phyloP scores from a whole-genome alignment of 805 yeast genomes.

The Komagataella mondaviorum region DNA sequence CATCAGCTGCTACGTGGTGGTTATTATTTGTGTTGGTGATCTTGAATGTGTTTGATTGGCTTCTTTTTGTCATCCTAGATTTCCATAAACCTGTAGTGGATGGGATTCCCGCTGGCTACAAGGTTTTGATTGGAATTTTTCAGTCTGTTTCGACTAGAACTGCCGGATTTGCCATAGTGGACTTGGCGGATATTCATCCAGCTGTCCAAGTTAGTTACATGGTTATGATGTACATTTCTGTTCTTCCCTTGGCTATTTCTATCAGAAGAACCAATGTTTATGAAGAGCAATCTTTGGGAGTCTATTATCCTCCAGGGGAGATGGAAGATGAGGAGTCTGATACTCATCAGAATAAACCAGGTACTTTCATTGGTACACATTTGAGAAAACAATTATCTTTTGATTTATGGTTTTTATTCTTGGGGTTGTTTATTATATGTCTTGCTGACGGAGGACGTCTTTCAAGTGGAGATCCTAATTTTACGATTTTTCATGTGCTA shows the following conservation, averaged over 20 bases:
- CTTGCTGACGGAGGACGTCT: conserved; percentile 69
- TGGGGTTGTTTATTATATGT: conserved; percentile 78
- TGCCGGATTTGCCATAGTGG: conserved; percentile 75
- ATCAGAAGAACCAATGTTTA: conserved; percentile 95
- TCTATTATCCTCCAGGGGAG: conserved; percentile 28
- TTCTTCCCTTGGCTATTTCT: conserved; percentile 89
- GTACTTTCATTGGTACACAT: conserved; percentile 69
- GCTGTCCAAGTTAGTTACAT: conserved; percentile 88
- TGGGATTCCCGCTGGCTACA: conserved; percentile 48
- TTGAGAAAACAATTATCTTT: conserved; percentile 84
- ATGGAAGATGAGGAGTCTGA: conserved; percentile 21
- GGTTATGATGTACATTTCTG: conserved; percentile 98
- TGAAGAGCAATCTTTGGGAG: conserved; percentile 94
- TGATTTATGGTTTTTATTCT: conserved; percentile 86
- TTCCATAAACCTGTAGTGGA: conserved; percentile 35
- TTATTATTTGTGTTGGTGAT: conserved; percentile 58
- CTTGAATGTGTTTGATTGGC: conserved; percentile 65
- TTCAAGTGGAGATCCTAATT: conserved; percentile 26
- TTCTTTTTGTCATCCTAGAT: conserved; percentile 73
- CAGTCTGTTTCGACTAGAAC: conserved; percentile 92
- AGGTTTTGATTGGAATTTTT: conserved; percentile 71
- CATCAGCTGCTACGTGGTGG: conserved; percentile 95
- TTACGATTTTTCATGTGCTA: conserved; percentile 57
- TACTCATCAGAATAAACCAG: conserved; percentile 25
- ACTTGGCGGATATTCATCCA: conserved; percentile 62